Base-by-base conservation (phyloP, 352 stramenopile species). In the Globisporangium canariense region DNA sequence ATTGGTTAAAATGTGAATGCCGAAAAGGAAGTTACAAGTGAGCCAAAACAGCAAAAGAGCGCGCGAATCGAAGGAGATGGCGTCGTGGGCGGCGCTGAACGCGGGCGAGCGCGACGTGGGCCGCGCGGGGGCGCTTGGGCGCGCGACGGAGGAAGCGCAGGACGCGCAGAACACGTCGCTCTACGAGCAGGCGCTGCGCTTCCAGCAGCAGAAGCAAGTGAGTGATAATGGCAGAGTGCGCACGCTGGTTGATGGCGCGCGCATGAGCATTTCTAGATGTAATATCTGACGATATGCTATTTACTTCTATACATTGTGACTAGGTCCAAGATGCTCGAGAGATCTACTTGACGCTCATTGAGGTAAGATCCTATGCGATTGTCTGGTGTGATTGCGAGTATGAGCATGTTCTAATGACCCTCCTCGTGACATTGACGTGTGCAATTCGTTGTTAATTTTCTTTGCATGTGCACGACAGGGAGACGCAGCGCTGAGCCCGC, bases 21-120 rank as follows among this genome's bases (percentile, higher is more conserved):
- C 28, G 22, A 40, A 56, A 41, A 6, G 28, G 3, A 56, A 49
- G 36, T 30, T 60, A 34, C 11, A n/a, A 60, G 16, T n/a, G n/a
- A 22, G 20, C 4, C 14, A 60, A 60, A 50, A 49, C 11, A 9
- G 5, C 53, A 46, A 59, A 59, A 50, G n/a, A 18, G 54, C n/a
- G 34, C 34, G 28, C 51, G 16, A 56, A 41, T 20, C 32, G 32
- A 36, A 47, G 14, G 7, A 32, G 38, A 86, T 89, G 78, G 60
- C 77, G 50, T 88, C 79, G n/a, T 91, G 83, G 83, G 77, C 79
- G 40, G 81, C 83, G 51, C 57, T 91, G 53, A 90, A 91, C 52
- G 74, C 77, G 4, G 61, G 62, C n/a, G 71, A 62, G 28, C 73
- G 69, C 69, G 72, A 67, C 50, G 62, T 49, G 32, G 52, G 36